Evolutionary conservation across 371 early-diverging fungal genomes (phyloP).

Genomic region (Mucor plumbeus): DNA sequence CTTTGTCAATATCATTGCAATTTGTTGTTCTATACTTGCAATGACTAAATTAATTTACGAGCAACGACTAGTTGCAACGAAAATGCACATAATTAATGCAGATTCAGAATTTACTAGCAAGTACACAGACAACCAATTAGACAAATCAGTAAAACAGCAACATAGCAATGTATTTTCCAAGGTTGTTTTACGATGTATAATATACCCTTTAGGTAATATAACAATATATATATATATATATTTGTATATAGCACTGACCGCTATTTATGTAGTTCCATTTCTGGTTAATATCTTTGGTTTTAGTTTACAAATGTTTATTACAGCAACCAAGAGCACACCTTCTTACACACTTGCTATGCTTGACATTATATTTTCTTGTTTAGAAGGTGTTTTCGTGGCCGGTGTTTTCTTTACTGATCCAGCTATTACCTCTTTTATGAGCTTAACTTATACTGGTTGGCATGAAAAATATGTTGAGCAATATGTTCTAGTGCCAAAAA

Average conservation of each 20-base stretch:
- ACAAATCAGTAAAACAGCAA: not conserved
- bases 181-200: conserved; percentile 34
- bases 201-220: conserved; percentile 33
- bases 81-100: not conserved
- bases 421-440: conserved; percentile 10
- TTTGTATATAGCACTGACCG: too few relatives aligned
- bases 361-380: conserved; percentile 5
- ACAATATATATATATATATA: too few relatives aligned
- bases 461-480: conserved; percentile 4
- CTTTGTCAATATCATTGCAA: conserved; percentile 26
- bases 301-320: conserved; percentile 20
- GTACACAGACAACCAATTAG: not conserved
- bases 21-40: conserved; percentile 22
- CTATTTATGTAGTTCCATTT: conserved; percentile 27
- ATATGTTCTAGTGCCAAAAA: not conserved
- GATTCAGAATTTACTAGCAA: not conserved
- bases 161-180: conserved; percentile 16
- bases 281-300: conserved; percentile 32
- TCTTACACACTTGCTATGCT: conserved; percentile 10
- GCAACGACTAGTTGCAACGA: conserved; percentile 1
- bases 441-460: not conserved
- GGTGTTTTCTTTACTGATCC: conserved; percentile 42
- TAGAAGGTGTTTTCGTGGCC: conserved; percentile 26
- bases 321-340: not conserved
- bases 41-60: conserved; percentile 26